A percentile compares a stretch with the other conserved stretches of the same genome.
Evolutionary conservation across 2,329 filamentous ascomycete species (phyloP).

Genomic region (Talaromyces sp.): DNA sequence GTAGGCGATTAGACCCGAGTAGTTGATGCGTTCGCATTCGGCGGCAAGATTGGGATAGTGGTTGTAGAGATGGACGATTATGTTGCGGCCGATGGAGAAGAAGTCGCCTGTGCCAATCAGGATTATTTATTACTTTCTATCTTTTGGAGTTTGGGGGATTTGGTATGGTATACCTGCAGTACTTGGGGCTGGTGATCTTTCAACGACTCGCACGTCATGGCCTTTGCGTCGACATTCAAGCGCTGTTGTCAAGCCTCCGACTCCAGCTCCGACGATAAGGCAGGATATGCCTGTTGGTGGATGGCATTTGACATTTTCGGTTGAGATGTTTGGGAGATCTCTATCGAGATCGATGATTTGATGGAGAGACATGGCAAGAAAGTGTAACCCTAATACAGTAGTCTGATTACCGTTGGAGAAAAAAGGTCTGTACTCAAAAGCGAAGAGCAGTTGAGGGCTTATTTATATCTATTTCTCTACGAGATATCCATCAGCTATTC

Average conservation of each 20-base stretch:
- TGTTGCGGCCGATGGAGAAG: conserved; percentile 21
- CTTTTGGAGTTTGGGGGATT: neutral
- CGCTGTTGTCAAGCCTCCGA: conserved; percentile 26
- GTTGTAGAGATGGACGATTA: conserved; percentile 19
- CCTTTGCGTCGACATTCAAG: conserved; percentile 31
- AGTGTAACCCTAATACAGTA: neutral
- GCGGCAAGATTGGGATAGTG: conserved; percentile 22
- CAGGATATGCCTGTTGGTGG: conserved; percentile 22
- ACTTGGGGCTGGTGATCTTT: conserved; percentile 14
- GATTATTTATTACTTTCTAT: neutral
- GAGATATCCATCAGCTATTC: neutral
- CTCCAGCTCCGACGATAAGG: conserved; percentile 28
- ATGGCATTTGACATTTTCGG: neutral
- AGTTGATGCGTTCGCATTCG: conserved; percentile 19
- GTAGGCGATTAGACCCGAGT: conserved; percentile 18
- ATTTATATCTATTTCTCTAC: neutral
- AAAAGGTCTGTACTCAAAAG: neutral
- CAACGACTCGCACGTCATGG: conserved; percentile 27
- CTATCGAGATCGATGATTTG: conserved; percentile 8
- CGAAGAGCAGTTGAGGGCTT: neutral
- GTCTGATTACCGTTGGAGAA: neutral
- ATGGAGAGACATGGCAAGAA: conserved; percentile 3
- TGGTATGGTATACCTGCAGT: conserved; percentile 5
- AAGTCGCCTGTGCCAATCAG: conserved; percentile 22
- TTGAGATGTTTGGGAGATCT: neutral